Evolutionary conservation across 192 early-diverging fungal species (phyloP).

Genomic region (Irineochytrium annulatum): DNA sequence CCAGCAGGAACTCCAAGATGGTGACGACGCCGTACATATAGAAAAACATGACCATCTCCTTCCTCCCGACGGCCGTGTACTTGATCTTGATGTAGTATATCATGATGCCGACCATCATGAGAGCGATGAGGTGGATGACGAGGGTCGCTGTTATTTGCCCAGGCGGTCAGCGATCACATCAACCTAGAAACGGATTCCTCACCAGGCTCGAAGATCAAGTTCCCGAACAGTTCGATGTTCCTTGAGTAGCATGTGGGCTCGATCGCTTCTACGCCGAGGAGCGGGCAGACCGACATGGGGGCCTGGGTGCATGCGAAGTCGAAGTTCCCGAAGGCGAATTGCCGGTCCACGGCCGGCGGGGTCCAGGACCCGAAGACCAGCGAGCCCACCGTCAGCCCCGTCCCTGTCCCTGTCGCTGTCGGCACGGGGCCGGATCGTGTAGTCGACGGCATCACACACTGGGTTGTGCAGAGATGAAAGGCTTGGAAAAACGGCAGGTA

Average conservation of each 20-base stretch:
- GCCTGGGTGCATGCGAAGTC: constrained; percentile 83
- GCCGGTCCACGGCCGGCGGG: no score
- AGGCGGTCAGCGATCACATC: neutral
- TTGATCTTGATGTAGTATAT: constrained; percentile 96
- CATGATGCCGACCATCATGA: constrained; percentile 97
- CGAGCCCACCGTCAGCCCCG: no score
- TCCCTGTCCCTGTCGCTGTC: no score
- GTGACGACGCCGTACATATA: constrained; percentile 87
- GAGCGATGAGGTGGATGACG: constrained; percentile 86
- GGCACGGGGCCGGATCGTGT: no score
- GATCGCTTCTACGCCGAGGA: constrained; percentile 73
- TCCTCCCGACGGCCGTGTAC: constrained; percentile 98
- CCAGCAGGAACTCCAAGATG: constrained; percentile 83
- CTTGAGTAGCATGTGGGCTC: constrained; percentile 93
- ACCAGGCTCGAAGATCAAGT: constrained; percentile 87
- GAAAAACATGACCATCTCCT: constrained; percentile 98
- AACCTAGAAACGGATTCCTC: no score
- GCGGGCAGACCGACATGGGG: constrained; percentile 85
- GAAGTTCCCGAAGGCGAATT: constrained; percentile 75
- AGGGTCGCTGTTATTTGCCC: constrained; percentile 61
- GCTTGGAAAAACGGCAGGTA: no score
- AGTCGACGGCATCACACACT: no score
- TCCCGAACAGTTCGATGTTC: constrained; percentile 81
- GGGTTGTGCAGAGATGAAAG: no score
- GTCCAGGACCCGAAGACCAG: no score